phyloP scores from a whole-genome alignment of 306 rosid genomes.

The Heteromeles arbutifolia region DNA sequence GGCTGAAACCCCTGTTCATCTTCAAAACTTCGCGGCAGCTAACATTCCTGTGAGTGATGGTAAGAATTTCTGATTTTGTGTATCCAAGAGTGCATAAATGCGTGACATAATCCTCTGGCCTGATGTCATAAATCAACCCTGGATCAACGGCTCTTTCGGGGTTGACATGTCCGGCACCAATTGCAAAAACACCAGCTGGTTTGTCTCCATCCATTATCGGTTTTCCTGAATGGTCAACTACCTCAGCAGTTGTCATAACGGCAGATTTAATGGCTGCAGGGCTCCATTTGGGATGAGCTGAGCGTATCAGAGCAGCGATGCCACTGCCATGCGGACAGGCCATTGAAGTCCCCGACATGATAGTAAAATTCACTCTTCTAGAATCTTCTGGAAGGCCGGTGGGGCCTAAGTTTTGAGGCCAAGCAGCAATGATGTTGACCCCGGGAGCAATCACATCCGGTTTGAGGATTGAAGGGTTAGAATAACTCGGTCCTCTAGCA shows the following conservation, averaged over 20 bases:
- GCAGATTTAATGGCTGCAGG: conserved; percentile 85
- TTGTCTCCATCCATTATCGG: conserved; percentile 68
- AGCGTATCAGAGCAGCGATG: conserved; percentile 66
- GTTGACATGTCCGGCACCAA: conserved; percentile 79
- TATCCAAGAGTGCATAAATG: conserved; percentile 84
- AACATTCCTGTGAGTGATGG: conserved; percentile 67
- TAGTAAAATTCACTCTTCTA: conserved; percentile 74
- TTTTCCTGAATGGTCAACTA: conserved; percentile 53
- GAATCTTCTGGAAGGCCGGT: conserved; percentile 71
- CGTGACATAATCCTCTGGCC: conserved; percentile 53
- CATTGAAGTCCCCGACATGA: conserved; percentile 97
- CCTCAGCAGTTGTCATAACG: conserved; percentile 69
- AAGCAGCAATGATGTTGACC: conserved; percentile 91
- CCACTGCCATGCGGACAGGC: conserved; percentile 94
- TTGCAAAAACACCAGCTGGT: conserved; percentile 56
- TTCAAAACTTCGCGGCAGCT: conserved; percentile 48
- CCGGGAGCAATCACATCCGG: conserved; percentile 96
- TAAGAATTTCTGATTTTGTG: conserved; percentile 49
- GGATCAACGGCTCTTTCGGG: conserved; percentile 66
- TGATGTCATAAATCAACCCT: conserved; percentile 69
- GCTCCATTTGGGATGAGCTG: conserved; percentile 69
- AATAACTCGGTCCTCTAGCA: conserved; percentile 75
- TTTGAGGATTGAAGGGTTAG: conserved; percentile 84
- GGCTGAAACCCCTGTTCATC: conserved; percentile 66
- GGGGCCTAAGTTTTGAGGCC: conserved; percentile 97